Evolutionary conservation across 495 filamentous ascomycete genomes (phyloP).

Genomic region (Friedmanniomyces simplex): DNA sequence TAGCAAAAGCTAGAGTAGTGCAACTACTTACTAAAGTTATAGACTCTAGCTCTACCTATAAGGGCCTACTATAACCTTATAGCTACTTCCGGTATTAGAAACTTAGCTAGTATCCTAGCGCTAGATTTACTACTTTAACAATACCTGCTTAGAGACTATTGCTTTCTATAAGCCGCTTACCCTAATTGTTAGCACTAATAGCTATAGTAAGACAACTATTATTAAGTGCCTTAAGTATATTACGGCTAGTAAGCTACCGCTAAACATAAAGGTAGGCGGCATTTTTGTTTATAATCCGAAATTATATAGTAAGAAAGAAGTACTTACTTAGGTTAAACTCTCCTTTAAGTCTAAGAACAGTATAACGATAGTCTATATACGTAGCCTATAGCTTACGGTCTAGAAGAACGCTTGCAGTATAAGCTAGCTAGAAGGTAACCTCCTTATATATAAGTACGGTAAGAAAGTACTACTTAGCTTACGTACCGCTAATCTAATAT

Average conservation of each 20-base stretch:
- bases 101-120: no score
- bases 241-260: constrained; percentile 85
- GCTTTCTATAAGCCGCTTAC: constrained; percentile 87
- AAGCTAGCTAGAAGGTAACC: constrained; percentile 71
- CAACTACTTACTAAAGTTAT: no score
- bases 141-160: constrained; percentile 62
- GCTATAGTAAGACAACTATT: constrained; percentile 96
- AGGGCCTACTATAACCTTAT: constrained; percentile 41
- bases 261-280: constrained; percentile 76
- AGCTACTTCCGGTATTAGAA: no score
- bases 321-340: constrained; percentile 83
- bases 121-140: constrained; percentile 91
- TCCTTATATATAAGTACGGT: constrained; percentile 65
- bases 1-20: no score
- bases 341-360: constrained; percentile 68
- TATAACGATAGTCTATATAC: constrained; percentile 65
- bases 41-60: no score
- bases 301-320: constrained; percentile 81
- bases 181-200: constrained; percentile 92
- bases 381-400: constrained; percentile 73
- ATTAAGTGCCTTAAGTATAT: constrained; percentile 99
- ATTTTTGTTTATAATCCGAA: constrained; percentile 96
- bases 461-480: constrained; percentile 68
- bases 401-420: constrained; percentile 62
- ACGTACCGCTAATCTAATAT: constrained; percentile 58